phyloP scores from a whole-genome alignment of 345 rosid genomes.

The Gynandropsis gynandra region DNA sequence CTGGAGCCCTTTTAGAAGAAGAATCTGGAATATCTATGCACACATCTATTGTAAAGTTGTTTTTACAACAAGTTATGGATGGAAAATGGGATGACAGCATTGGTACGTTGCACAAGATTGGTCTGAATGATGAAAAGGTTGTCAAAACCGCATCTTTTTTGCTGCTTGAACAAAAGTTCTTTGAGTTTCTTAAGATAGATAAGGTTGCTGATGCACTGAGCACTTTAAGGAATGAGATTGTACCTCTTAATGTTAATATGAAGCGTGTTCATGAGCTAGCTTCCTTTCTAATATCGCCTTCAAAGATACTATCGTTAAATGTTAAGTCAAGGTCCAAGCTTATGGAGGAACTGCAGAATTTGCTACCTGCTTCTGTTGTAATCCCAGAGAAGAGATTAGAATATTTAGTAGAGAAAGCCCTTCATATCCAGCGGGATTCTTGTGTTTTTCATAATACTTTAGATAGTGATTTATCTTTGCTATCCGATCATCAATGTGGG shows the following conservation, averaged over 20 bases:
- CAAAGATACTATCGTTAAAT: constrained; percentile 8
- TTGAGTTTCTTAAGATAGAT: constrained; percentile 29
- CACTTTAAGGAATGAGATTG: constrained; percentile 39
- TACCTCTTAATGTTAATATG: constrained; percentile 33
- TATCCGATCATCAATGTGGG: constrained; percentile 37
- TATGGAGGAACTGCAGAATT: constrained; percentile 33
- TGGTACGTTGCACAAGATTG: constrained; percentile 25
- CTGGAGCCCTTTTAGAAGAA: constrained; percentile 36
- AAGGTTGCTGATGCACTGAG: constrained; percentile 30
- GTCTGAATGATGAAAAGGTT: constrained; percentile 28
- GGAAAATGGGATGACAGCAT: constrained; percentile 50
- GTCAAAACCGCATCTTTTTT: constrained; percentile 39
- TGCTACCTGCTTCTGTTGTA: constrained; percentile 40
- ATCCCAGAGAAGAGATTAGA: constrained; percentile 50
- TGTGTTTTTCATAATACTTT: constrained; percentile 39
- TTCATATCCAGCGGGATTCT: constrained; percentile 27
- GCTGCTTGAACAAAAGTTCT: constrained; percentile 45
- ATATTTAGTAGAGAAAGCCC: constrained; percentile 41
- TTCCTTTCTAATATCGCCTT: constrained; percentile 24
- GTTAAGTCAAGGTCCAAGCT: constrained; percentile 28
- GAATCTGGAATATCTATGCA: constrained; percentile 41
- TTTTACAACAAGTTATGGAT: constrained; percentile 36
- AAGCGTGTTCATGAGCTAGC: constrained; percentile 38
- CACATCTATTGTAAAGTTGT: constrained; percentile 21
- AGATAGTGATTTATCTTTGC: constrained; percentile 42